phyloP scores from a whole-genome alignment of 129 eudicot genomes.

The Calendula officinalis region DNA sequence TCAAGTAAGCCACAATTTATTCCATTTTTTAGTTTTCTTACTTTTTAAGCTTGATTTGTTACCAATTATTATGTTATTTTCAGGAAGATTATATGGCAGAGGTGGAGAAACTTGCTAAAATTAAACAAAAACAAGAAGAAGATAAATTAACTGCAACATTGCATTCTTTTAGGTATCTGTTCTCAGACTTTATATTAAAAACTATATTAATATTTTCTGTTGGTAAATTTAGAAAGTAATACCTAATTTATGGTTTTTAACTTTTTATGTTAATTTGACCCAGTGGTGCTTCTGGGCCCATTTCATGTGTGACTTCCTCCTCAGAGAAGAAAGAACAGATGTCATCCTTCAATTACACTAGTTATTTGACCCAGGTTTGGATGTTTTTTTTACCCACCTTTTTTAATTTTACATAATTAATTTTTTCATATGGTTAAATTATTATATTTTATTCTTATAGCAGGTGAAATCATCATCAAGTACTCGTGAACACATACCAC shows the following conservation, averaged over 20 bases:
- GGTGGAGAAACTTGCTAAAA: constrained; percentile 61
- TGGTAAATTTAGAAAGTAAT: constrained; percentile 1
- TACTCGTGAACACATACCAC: constrained; percentile 40
- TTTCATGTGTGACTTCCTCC: background rate
- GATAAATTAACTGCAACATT: constrained; percentile 65
- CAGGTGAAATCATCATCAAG: constrained; percentile 43
- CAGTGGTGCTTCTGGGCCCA: constrained; percentile 34
- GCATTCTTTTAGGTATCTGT: constrained; percentile 56
- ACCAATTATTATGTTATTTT: constrained; percentile 3
- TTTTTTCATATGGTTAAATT: background rate
- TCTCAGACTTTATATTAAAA: constrained; percentile 14
- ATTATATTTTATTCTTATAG: constrained; percentile 16
- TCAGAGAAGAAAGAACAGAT: constrained; percentile 45
- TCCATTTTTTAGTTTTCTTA: too few species aligned
- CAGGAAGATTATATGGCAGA: constrained; percentile 60
- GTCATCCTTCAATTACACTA: constrained; percentile 50
- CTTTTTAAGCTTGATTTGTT: background rate
- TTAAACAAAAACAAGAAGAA: constrained; percentile 67
- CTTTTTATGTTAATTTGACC: constrained; percentile 26
- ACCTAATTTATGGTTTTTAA: constrained; percentile 7
- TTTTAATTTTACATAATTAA: background rate
- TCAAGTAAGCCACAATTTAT: constrained; percentile 26
- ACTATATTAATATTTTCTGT: background rate
- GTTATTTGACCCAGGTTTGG: constrained; percentile 48
- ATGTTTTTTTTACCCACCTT: background rate